Conservation (phyloP, 163 green algal genomes). For the Scenedesmus sp. region DNA sequence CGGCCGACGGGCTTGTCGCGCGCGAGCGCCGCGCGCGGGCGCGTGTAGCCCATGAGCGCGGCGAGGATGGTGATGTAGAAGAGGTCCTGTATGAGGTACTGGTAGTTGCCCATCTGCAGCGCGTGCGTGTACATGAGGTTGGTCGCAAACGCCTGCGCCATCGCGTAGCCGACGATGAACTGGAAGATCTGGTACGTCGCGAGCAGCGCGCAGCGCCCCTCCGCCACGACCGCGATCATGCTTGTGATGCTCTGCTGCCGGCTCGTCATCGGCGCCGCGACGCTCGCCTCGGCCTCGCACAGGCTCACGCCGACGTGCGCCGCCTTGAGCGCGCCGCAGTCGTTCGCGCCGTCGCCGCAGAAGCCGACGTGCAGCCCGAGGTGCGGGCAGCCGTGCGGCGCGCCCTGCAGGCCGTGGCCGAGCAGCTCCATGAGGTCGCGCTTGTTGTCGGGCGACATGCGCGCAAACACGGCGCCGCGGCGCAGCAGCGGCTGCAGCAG, state of each 20-base stretch:
- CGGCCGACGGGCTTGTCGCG: slow-evolving; percentile 45
- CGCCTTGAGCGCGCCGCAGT: slow-evolving; percentile 76
- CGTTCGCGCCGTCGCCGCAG: slow-evolving; percentile 78
- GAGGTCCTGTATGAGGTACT: slow-evolving; percentile 74
- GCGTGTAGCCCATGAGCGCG: slow-evolving; percentile 71
- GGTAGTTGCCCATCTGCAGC: slow-evolving; percentile 71
- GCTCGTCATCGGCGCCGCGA: slow-evolving; percentile 77
- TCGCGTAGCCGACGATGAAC: slow-evolving; percentile 77
- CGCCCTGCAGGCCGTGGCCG: slow-evolving; percentile 42
- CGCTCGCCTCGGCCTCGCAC: slow-evolving; percentile 76
- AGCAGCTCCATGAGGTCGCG: slow-evolving; percentile 63
- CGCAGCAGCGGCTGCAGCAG: slow-evolving; percentile 56
- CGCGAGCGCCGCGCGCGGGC: slow-evolving; percentile 52
- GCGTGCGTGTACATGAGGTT: slow-evolving; percentile 74
- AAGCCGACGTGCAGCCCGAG: slow-evolving; percentile 70
- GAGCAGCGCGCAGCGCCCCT: slow-evolving; percentile 70
- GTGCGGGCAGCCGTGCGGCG: slow-evolving; percentile 15
- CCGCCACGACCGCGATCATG: slow-evolving; percentile 74
- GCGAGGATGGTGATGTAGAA: slow-evolving; percentile 78
- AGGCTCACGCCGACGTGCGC: slow-evolving; percentile 74
- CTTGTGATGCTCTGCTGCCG: slow-evolving; percentile 64
- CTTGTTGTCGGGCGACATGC: slow-evolving; percentile 81
- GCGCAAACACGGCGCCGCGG: slow-evolving; percentile 65
- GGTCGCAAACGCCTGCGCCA: slow-evolving; percentile 68
- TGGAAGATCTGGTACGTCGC: slow-evolving; percentile 79